phyloP scores from a whole-genome alignment of 805 yeast genomes.

The Spathaspora hagerdaliae region DNA sequence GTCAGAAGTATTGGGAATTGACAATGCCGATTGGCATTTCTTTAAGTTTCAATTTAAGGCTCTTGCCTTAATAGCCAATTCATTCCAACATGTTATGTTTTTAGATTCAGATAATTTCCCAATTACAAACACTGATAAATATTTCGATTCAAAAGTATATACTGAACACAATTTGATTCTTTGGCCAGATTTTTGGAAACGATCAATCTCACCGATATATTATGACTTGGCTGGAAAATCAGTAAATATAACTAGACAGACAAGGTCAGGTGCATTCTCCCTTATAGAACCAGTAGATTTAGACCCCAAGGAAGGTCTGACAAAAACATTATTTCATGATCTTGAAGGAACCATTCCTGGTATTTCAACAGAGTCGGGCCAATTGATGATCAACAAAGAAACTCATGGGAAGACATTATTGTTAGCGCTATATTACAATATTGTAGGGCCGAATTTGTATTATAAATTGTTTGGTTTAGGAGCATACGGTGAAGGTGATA shows the following conservation, averaged over 20 bases:
- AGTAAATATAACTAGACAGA: conserved; percentile 19
- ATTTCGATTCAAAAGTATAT: conserved; percentile 44
- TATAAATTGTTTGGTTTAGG: conserved; percentile 69
- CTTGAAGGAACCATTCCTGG: conserved; percentile 56
- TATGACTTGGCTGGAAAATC: conserved; percentile 43
- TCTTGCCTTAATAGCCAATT: conserved; percentile 59
- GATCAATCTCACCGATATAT: conserved; percentile 58
- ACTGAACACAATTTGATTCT: conserved; percentile 46
- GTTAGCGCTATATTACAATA: conserved; percentile 59
- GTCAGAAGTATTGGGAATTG: conserved; percentile 18
- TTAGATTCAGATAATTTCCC: conserved; percentile 52
- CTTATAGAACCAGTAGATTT: conserved; percentile 29
- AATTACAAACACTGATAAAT: conserved; percentile 34
- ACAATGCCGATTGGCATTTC: conserved; percentile 17
- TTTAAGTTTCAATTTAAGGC: conserved; percentile 49
- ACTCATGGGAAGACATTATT: conserved; percentile 54
- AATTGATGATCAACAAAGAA: conserved; percentile 56
- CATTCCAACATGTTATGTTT: conserved; percentile 44
- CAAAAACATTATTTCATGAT: conserved; percentile 22
- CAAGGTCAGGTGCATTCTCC: conserved; percentile 26
- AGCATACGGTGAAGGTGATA: conserved; percentile 74
- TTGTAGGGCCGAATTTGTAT: conserved; percentile 60
- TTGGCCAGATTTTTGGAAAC: conserved; percentile 71
- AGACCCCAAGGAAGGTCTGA: conserved; percentile 29
- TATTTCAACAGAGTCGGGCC: conserved; percentile 67